These are phyloP conservation scores for Leishmania mexicana DNA, from an alignment of 208 protist genomes.

Conservation along the genomic window DNA sequence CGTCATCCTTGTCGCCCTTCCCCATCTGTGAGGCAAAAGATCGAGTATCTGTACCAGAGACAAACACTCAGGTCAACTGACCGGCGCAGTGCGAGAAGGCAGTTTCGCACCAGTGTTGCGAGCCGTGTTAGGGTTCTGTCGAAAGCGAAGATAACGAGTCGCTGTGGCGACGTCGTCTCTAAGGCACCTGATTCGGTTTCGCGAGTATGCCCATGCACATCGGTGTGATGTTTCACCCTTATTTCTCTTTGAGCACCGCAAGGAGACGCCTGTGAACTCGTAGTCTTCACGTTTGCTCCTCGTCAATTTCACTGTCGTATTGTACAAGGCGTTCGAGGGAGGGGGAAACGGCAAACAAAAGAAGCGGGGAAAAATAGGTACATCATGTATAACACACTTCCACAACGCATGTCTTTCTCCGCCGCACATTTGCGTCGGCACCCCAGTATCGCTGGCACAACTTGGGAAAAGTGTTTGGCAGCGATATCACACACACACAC, in stretches of 20 bases:
- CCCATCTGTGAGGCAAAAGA: conserved; percentile 42
- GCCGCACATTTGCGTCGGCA: neutral
- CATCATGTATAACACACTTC: neutral
- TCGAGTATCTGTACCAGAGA: neutral
- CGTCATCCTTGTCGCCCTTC: conserved; percentile 92
- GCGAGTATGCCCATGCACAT: neutral
- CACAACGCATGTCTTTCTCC: neutral
- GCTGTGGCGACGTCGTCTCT: neutral
- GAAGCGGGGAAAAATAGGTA: conserved; percentile 9
- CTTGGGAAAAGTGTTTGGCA: neutral
- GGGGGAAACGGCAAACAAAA: conserved; percentile 6
- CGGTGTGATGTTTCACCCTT: neutral
- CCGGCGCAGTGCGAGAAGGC: neutral
- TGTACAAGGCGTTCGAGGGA: neutral
- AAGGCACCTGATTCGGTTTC: neutral
- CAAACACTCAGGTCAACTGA: neutral
- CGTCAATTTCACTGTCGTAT: neutral
- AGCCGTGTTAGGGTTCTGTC: neutral
- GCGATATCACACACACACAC: neutral
- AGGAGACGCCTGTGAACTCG: neutral
- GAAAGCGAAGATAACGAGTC: neutral
- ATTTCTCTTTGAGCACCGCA: neutral
- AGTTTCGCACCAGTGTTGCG: too few relatives aligned
- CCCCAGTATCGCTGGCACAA: neutral
- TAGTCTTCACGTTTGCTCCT: neutral